These are phyloP conservation scores for Pyrus communis DNA, from an alignment of 306 rosid genomes.

Conservation along the genomic window DNA sequence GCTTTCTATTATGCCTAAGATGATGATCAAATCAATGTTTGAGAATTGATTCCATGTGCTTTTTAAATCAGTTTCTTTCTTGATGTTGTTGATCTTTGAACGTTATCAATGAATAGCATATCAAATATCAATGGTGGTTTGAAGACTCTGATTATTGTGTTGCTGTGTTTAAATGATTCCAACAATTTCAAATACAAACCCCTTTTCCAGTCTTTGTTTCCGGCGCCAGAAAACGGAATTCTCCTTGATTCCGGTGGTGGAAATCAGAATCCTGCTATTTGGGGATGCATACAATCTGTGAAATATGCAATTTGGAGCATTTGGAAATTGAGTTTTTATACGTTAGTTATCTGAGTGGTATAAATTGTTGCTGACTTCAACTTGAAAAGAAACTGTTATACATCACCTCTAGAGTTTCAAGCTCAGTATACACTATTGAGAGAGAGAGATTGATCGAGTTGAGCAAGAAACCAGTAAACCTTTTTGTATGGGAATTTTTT, in stretches of 20 bases:
- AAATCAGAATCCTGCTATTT: neutral
- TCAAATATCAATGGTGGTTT: neutral
- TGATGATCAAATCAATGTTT: neutral
- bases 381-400: neutral
- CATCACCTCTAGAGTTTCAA: neutral
- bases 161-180: neutral
- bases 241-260: no score
- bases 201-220: neutral
- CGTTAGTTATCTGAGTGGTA: no score
- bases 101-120: neutral
- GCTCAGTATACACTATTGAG: no score
- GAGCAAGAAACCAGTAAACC: neutral
- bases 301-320: neutral
- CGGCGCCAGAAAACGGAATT: neutral
- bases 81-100: neutral
- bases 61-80: neutral
- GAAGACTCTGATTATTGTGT: neutral
- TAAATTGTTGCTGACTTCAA: no score
- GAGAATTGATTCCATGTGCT: neutral
- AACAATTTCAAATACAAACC: neutral
- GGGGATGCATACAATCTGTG: neutral
- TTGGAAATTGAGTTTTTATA: no score
- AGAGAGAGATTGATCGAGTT: neutral
- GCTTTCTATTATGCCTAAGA: neutral
- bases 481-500: constrained; percentile 9